Percentiles rank a stretch among this genome's conserved stretches.
phyloP scores from a whole-genome alignment of 2,329 filamentous ascomycete species.

The Pseudogymnoascus sp. region DNA sequence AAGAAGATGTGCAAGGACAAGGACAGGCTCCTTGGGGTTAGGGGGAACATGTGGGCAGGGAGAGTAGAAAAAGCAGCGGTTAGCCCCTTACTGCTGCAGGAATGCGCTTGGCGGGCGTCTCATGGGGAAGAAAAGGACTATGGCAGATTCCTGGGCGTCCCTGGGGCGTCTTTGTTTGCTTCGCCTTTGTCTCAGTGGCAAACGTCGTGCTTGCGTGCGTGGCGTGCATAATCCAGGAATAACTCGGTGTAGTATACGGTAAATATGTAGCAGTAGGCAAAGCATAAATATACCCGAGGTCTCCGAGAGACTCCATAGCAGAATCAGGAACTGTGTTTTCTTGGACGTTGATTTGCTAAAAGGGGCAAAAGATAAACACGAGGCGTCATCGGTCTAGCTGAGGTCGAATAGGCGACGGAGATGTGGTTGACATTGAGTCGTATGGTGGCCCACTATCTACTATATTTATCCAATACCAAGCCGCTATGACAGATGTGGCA shows the following conservation, averaged over 20 bases:
- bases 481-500: background rate
- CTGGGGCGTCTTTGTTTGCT: background rate
- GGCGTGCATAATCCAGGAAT: too few species aligned
- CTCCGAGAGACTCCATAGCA: background rate
- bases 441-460: background rate
- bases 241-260: too few species aligned
- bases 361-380: background rate
- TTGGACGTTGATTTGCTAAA: background rate
- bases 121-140: background rate
- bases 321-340: background rate
- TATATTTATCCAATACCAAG: slow-evolving; percentile 1
- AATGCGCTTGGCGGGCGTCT: background rate
- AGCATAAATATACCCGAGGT: background rate
- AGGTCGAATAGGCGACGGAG: background rate
- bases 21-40: too few species aligned
- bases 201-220: background rate
- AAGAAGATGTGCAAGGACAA: background rate
- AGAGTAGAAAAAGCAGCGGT: background rate
- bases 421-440: slow-evolving; percentile 1
- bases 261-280: too few species aligned
- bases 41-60: background rate
- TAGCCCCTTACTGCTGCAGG: background rate
- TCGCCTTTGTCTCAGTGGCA: background rate
- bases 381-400: background rate
- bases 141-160: background rate